Evolutionary conservation across 108 stramenopile genomes (phyloP).

Genomic region (Schizochytrium sp.): DNA sequence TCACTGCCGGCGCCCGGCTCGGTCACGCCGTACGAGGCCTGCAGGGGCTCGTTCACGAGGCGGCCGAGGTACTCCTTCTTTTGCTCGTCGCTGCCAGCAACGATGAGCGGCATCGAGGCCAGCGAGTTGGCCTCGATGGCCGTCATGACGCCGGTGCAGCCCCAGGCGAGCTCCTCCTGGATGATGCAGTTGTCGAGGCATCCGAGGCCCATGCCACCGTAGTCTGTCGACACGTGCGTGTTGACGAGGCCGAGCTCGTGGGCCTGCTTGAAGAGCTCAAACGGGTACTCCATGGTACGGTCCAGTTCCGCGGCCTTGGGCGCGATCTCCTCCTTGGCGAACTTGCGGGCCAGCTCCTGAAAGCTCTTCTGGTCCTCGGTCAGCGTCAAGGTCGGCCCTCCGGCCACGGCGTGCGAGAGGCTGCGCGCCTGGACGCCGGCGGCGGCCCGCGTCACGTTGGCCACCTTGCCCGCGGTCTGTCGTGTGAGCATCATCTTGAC

Average conservation of each 20-base stretch:
- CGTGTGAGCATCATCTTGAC: neutral
- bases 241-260: slow-evolving; percentile 34
- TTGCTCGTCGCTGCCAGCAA: slow-evolving; percentile 27
- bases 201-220: slow-evolving; percentile 24
- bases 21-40: slow-evolving; percentile 30
- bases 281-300: slow-evolving; percentile 26
- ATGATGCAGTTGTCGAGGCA: slow-evolving; percentile 27
- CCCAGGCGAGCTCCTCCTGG: slow-evolving; percentile 32
- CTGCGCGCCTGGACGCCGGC: neutral
- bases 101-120: slow-evolving; percentile 25
- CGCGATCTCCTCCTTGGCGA: slow-evolving; percentile 24
- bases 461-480: neutral
- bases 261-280: slow-evolving; percentile 26
- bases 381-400: slow-evolving; percentile 4
- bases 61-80: slow-evolving; percentile 29
- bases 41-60: slow-evolving; percentile 21
- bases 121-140: slow-evolving; percentile 40
- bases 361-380: slow-evolving; percentile 27
- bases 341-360: slow-evolving; percentile 22
- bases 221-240: slow-evolving; percentile 25
- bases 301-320: slow-evolving; percentile 27
- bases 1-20: slow-evolving; percentile 29
- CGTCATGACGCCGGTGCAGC: slow-evolving; percentile 33
- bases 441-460: neutral
- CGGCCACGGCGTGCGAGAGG: neutral